phyloP scores from a whole-genome alignment of 2,329 filamentous ascomycete genomes.

The Capronia epimyces region DNA sequence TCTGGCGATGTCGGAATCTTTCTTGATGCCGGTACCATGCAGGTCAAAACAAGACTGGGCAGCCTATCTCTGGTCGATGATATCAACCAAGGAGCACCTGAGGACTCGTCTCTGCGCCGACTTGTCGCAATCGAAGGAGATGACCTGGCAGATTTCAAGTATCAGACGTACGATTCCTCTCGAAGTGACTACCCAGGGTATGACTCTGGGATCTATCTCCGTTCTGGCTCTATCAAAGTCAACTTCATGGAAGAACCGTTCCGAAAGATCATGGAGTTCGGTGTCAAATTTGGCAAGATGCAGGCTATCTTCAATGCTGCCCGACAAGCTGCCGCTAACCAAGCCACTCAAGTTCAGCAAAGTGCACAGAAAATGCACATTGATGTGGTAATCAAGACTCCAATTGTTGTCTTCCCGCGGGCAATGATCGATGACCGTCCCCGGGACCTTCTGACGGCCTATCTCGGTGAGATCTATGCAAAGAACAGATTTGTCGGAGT shows the following conservation, averaged over 20 bases:
- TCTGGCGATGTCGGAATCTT: constrained; percentile 90
- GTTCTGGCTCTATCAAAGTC: constrained; percentile 90
- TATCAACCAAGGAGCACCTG: constrained; percentile 81
- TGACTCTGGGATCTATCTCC: constrained; percentile 82
- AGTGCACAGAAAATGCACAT: constrained; percentile 87
- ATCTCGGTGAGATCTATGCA: constrained; percentile 94
- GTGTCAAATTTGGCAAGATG: constrained; percentile 99
- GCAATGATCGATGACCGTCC: constrained; percentile 64
- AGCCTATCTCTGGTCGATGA: constrained; percentile 88
- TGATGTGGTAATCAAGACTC: constrained; percentile 86
- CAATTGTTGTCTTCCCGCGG: constrained; percentile 90
- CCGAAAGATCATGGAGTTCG: constrained; percentile 94
- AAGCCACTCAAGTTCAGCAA: constrained; percentile 89
- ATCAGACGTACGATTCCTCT: constrained; percentile 83
- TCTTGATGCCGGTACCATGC: constrained; percentile 77
- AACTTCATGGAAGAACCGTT: constrained; percentile 98
- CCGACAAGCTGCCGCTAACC: constrained; percentile 84
- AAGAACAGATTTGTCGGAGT: constrained; percentile 87
- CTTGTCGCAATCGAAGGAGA: constrained; percentile 93
- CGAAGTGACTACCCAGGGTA: constrained; percentile 83
- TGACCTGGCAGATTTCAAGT: constrained; percentile 92
- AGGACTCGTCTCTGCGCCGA: constrained; percentile 73
- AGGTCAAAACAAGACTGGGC: constrained; percentile 77
- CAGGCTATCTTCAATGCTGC: constrained; percentile 98
- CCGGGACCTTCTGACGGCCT: constrained; percentile 81